Evolutionary conservation across 352 stramenopile genomes (phyloP), one percentile per base, ranked within the genome.

Genomic region (Phytophthora gonapodyides): DNA sequence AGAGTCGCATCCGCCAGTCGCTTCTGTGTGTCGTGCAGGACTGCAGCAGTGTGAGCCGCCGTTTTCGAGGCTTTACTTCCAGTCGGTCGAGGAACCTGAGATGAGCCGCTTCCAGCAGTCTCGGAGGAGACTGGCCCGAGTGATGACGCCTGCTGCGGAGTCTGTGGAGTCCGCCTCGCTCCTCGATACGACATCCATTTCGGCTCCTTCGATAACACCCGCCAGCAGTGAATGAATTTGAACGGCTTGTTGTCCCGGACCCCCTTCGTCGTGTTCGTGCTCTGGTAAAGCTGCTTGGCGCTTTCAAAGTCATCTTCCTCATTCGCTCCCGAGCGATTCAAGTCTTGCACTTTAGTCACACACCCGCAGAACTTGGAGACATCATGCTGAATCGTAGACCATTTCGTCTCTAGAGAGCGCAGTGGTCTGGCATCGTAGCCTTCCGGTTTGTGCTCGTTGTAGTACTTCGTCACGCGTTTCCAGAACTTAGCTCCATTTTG

Each of bases 341-440:
- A 21, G 11, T 49, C 38, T 11, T 12, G 10, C n/a, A 35, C 38
- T 1, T 1, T 50, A 12, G 40, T 27, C 12, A 48, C 19, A 16
- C 37, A 31, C 12, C 40, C 30, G 10, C 1, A 41, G 33, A 58
- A 57, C 38, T 48, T 57, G 27, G 38, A 31, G 1, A 41, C 37
- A 6, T 57, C 37, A 12, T 57, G 50, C 16, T 57, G 40, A 58
- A 58, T 58, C 8, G 13, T 19, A 17, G 27, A 50, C 51, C 38
- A 58, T 35, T 58, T 50, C 15, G n/a, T 43, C 8, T 58, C 27
- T 9, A 50, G 51, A 2, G 51, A 58, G 10, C 51, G 38, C 16
- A 36, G 3, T 0, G 38, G 40, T 17, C 50, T 16, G 24, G 5
- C 6, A 9, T 41, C 37, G 7, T 33, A 13, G n/a, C 40, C 51